Conservation (phyloP, 305 asterid species). For the Fraxinus paxiana region DNA sequence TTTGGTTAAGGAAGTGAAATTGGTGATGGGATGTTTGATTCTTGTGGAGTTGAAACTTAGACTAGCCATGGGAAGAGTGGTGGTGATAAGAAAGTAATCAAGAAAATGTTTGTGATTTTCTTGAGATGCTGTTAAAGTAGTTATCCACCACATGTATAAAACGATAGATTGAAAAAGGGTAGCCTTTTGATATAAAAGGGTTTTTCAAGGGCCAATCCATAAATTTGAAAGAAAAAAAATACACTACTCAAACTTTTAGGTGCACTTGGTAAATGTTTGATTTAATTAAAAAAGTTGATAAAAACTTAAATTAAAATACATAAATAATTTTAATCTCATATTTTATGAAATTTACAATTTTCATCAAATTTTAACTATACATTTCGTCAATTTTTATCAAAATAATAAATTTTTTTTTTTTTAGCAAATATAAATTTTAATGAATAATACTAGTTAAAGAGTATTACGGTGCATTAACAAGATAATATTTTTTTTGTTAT, state of each 20-base stretch:
- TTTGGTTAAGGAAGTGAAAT: constrained; percentile 33
- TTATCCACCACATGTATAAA: constrained; percentile 31
- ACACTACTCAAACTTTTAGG: not conserved
- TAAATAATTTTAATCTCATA: no score
- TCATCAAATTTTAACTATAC: no score
- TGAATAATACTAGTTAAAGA: not conserved
- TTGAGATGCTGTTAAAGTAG: constrained; percentile 33
- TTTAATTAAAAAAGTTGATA: not conserved
- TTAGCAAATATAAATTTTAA: not conserved
- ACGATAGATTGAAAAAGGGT: not conserved
- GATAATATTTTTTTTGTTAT: not conserved
- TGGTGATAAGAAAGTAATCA: constrained; percentile 28
- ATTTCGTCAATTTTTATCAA: not conserved
- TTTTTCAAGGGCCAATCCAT: not conserved
- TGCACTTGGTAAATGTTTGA: not conserved
- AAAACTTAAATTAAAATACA: not conserved
- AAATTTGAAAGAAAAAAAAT: not conserved
- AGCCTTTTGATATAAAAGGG: not conserved
- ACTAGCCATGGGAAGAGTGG: constrained; percentile 46
- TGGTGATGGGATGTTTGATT: constrained; percentile 41
- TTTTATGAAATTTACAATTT: no score
- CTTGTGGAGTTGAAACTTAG: constrained; percentile 55
- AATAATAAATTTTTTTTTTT: not conserved
- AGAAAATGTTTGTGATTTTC: constrained; percentile 1
- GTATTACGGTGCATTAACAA: not conserved